Base-by-base conservation (phyloP, 805 yeast species). In the Kregervanrija delftensis region DNA sequence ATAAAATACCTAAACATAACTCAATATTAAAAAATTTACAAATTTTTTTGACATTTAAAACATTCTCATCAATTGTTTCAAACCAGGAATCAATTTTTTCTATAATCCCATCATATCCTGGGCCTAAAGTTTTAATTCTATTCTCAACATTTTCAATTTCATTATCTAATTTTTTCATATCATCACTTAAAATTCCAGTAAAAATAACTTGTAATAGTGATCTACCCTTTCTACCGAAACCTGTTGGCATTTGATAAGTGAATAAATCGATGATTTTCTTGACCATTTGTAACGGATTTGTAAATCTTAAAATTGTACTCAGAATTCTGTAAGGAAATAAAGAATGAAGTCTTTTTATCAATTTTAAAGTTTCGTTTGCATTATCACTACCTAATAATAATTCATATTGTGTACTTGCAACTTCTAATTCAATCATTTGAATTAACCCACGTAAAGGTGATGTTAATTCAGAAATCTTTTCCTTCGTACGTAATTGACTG, bases 281-380 rank as follows among this genome's bases (percentile, higher is more conserved):
- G 67, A 87, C 79, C 28, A 91, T 80, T 36, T 83, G 77, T 65
- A 89, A 78, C 2, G 99, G 98, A 57, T 91, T 91, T 0, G 98
- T 87, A 48, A 83, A 79, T 56, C 80, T 75, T 57, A 93, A 63
- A 16, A 91, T 83, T 15, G 86, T 86, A 37, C 81, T 81, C 61
- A 90, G 77, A 33, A 91, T 59, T 1, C 74, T 66, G 61, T 91
- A 93, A 0, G 98, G 99, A 66, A 91, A 77, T 47, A 87, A 57
- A 31, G 72, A 66, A 64, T 91, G 96, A 35, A 93, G 65, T 46
- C 82, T 76, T 50, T 79, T 78, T 31, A 85, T 67, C 57, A 87
- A 88, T 11, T 75, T 72, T 54, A 83, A 81, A 53, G 86, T 68
- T 53, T 87, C 96, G 48, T 80, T 77, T 1, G 96, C 81, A 49